Conservation (phyloP, 345 rosid genomes). For the Citrus hindsii region DNA sequence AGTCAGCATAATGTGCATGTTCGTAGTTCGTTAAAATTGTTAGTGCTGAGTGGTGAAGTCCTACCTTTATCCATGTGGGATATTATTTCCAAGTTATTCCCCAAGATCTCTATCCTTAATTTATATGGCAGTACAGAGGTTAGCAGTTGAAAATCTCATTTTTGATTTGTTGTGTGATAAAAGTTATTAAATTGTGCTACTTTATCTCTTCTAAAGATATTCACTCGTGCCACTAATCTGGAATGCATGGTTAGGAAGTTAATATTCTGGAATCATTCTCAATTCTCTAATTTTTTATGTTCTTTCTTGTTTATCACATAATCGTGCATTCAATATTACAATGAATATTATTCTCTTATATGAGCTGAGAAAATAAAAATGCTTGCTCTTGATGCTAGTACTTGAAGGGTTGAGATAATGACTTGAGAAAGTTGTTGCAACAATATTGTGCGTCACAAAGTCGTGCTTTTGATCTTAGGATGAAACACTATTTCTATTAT, state of each 20-base stretch:
- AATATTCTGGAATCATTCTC: neutral
- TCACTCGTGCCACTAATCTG: neutral
- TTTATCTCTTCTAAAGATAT: neutral
- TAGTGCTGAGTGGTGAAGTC: conserved; percentile 86
- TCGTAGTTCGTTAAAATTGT: conserved; percentile 56
- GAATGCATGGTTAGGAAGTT: neutral
- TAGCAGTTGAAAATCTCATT: conserved; percentile 20
- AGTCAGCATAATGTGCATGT: conserved; percentile 34
- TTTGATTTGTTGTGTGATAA: neutral
- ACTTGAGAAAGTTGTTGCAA: neutral
- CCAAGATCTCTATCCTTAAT: conserved; percentile 68
- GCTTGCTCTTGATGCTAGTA: neutral
- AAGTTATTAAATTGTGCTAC: neutral
- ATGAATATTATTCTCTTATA: neutral
- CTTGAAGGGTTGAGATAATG: neutral
- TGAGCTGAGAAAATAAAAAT: neutral
- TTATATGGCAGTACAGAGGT: conserved; percentile 98
- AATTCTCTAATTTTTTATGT: neutral
- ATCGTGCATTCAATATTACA: neutral
- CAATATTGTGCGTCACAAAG: neutral
- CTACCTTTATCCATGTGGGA: conserved; percentile 78
- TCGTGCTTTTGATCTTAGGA: neutral
- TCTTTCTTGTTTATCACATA: neutral
- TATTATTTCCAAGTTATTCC: conserved; percentile 56
- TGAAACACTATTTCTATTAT: neutral